Conservation (phyloP, 352 stramenopile genomes). For the Thraustotheca clavata region DNA sequence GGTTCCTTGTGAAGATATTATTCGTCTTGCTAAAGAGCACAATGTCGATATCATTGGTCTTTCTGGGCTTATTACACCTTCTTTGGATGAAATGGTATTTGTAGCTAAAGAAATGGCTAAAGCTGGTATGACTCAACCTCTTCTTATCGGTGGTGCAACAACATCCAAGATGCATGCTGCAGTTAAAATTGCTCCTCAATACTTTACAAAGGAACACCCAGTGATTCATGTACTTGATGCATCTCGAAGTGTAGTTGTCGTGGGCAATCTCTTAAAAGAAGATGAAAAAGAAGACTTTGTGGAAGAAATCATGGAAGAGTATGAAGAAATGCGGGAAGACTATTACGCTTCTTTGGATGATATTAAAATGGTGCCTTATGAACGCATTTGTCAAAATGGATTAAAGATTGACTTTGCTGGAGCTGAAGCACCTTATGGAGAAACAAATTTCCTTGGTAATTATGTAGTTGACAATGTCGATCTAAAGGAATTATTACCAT, state of each 20-base stretch:
- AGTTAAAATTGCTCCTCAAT: conserved; percentile 96
- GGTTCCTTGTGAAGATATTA: conserved; percentile 86
- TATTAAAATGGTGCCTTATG: conserved; percentile 53
- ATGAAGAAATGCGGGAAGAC: conserved; percentile 86
- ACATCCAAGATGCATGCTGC: conserved; percentile 98
- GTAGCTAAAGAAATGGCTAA: conserved; percentile 95
- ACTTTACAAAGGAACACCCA: conserved; percentile 90
- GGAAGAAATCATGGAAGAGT: conserved; percentile 90
- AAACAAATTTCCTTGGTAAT: conserved; percentile 77
- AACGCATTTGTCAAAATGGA: conserved; percentile 49
- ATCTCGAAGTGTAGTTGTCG: conserved; percentile 92
- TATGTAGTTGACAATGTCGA: conserved; percentile 81
- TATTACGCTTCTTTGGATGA: conserved; percentile 75
- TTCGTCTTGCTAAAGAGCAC: conserved; percentile 47
- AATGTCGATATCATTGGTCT: conserved; percentile 96
- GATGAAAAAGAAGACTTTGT: conserved; percentile 92
- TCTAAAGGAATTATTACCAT: conserved; percentile 88
- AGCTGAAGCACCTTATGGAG: conserved; percentile 69
- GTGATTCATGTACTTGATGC: conserved; percentile 98
- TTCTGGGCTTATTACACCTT: conserved; percentile 96
- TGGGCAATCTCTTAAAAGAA: conserved; percentile 84
- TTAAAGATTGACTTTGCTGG: conserved; percentile 89
- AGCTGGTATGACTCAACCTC: conserved; percentile 86
- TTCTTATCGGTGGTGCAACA: conserved; percentile 96
- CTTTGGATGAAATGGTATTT: conserved; percentile 97